phyloP scores from a whole-genome alignment of 2,329 filamentous ascomycete genomes.

The Alternaria ethzedia region DNA sequence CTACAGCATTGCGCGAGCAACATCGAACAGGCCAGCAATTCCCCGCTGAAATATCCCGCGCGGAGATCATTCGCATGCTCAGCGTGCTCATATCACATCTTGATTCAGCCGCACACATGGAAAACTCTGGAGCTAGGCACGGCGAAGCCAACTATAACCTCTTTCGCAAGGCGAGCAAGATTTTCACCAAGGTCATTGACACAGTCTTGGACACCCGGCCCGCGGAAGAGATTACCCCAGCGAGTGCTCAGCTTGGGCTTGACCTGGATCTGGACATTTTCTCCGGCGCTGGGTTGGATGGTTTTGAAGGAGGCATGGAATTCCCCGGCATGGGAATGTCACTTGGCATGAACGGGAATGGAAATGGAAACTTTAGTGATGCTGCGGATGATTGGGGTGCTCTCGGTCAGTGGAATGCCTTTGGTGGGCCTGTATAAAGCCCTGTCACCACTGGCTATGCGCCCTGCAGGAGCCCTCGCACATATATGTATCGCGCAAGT shows the following conservation, averaged over 20 bases:
- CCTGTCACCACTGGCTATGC: accelerated
- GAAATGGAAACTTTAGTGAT: neutral
- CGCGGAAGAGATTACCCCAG: conserved; percentile 20
- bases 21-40: conserved; percentile 35
- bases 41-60: conserved; percentile 40
- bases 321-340: conserved; percentile 26
- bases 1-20: conserved; percentile 39
- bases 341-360: conserved; percentile 14
- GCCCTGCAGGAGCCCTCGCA: neutral
- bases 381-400: conserved; percentile 31
- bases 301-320: conserved; percentile 39
- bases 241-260: conserved; percentile 14
- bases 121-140: conserved; percentile 39
- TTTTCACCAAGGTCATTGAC: conserved; percentile 41
- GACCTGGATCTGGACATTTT: conserved; percentile 34
- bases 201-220: conserved; percentile 33
- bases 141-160: conserved; percentile 46
- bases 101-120: conserved; percentile 38
- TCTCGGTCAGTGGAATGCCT: conserved; percentile 37
- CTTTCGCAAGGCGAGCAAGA: conserved; percentile 38
- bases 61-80: conserved; percentile 49
- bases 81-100: conserved; percentile 51
- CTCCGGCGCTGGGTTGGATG: conserved; percentile 34
- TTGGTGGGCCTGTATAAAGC: conserved; percentile 1
- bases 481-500: neutral